phyloP scores from a whole-genome alignment of 2,329 filamentous ascomycete species.

The Fusarium proliferatum region DNA sequence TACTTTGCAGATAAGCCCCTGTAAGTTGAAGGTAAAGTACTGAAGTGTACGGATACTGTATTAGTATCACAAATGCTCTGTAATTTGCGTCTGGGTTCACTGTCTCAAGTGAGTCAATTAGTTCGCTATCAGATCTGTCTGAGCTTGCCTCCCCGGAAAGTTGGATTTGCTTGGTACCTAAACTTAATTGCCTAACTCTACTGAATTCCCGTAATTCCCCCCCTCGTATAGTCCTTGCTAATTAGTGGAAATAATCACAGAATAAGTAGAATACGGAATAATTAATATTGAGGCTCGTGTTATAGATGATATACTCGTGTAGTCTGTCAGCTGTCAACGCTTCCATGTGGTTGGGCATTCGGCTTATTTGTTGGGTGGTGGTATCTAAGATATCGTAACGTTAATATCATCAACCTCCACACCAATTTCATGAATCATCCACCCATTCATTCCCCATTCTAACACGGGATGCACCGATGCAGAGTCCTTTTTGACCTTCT shows the following conservation, averaged over 20 bases:
- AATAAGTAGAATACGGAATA: not conserved
- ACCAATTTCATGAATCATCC: slow-evolving; percentile 36
- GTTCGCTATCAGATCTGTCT: not conserved
- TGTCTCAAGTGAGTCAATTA: slow-evolving; percentile 15
- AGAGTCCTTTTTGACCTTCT: not conserved
- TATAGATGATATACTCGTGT: not conserved
- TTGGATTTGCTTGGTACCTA: not conserved
- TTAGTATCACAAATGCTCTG: not conserved
- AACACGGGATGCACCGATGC: not conserved
- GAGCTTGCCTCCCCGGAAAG: not conserved
- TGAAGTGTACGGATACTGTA: not conserved
- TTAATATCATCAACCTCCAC: slow-evolving; percentile 26
- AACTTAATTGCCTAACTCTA: not conserved
- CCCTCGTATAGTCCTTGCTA: not conserved
- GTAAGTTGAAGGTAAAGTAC: slow-evolving; percentile 8
- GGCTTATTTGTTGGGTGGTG: not conserved
- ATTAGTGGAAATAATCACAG: not conserved
- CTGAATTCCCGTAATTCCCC: not conserved
- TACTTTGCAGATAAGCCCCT: slow-evolving; percentile 30
- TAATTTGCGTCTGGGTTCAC: not conserved
- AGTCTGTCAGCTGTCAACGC: slow-evolving; percentile 6
- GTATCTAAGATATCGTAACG: slow-evolving; percentile 20
- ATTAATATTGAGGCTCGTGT: not conserved
- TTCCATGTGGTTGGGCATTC: not conserved
- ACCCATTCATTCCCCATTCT: slow-evolving; percentile 18